Evolutionary conservation across 495 filamentous ascomycete species (phyloP), one percentile per base, ranked within the genome.

Genomic region (Annulohypoxylon bovei): DNA sequence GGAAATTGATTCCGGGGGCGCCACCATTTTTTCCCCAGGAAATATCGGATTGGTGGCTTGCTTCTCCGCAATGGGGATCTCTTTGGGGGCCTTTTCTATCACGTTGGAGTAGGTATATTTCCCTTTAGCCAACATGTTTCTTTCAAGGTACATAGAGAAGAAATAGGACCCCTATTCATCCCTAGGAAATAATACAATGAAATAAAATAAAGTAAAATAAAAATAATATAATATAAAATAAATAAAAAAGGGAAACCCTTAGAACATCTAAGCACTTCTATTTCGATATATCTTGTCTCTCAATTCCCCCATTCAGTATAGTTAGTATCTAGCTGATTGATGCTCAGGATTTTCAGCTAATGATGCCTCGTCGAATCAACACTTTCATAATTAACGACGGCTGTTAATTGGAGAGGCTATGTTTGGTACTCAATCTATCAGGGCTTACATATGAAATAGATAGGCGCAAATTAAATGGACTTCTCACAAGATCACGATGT

Each of bases 1-100:
- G 23, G 23, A 28, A 54, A 46, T 52, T 58, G 30, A 62, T 63
- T 72, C 59, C 60, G 69, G 69, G 55, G 69, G 23, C 32, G 44
- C 46, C 53, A 49, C 53, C 18, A 28, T 6, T 18, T 42, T 65
- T 64, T 65, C 60, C 69, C 64, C 64, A 67, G 55, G 40, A 60
- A 61, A 72, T 30, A 27, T 55, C 53, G 53, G 35, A 60, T 71
- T 58, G 66, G 58, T 66, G 62, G 68, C 56, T 56, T 55, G 18
- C 23, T 71, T 63, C 58, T 71, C 68, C 63, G 68, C 58, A 63
- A 64, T 23, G 4, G 46, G 23, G 30, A 33, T 52, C 25, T 49
- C n/a, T 20, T 59, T 59, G 14, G 54, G 37, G 52, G 33, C 27
- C 37, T 28, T 60, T 37, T 46, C 25, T 44, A 62, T 37, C 35